Evolutionary conservation across 257 asterid species (phyloP).

Genomic region (Solanum tacnaense): DNA sequence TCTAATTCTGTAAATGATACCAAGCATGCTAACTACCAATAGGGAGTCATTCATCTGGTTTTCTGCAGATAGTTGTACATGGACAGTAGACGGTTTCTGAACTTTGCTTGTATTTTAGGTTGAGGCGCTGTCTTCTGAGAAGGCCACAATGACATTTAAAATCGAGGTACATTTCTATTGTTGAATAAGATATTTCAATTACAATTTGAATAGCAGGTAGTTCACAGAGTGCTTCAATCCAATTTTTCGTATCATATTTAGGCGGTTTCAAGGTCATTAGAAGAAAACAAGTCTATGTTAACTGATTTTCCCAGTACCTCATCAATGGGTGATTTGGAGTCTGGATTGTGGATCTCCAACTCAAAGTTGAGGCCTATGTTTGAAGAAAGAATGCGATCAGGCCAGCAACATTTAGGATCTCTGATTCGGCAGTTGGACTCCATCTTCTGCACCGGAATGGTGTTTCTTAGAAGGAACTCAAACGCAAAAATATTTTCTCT

Average conservation of each 20-base stretch:
- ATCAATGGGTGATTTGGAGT: conserved; percentile 44
- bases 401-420: conserved; percentile 69
- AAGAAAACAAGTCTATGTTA: conserved; percentile 33
- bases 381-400: conserved; percentile 51
- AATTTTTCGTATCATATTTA: conserved; percentile 7
- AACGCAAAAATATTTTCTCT: conserved; percentile 57
- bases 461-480: conserved; percentile 61
- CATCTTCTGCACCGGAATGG: conserved; percentile 56
- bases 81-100: neutral
- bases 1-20: neutral
- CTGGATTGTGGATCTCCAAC: conserved; percentile 38
- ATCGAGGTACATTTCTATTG: conserved; percentile 51
- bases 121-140: conserved; percentile 82
- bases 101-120: conserved; percentile 39
- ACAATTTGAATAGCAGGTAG: neutral
- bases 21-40: neutral
- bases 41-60: neutral
- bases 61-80: neutral
- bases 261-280: conserved; percentile 69
- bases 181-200: neutral
- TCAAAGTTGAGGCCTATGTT: conserved; percentile 46
- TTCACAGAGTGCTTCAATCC: neutral
- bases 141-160: conserved; percentile 62
- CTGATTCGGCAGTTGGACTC: conserved; percentile 75
- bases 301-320: conserved; percentile 35